Conservation (phyloP, 805 yeast genomes). For the Tetrapisispora arboricola region DNA sequence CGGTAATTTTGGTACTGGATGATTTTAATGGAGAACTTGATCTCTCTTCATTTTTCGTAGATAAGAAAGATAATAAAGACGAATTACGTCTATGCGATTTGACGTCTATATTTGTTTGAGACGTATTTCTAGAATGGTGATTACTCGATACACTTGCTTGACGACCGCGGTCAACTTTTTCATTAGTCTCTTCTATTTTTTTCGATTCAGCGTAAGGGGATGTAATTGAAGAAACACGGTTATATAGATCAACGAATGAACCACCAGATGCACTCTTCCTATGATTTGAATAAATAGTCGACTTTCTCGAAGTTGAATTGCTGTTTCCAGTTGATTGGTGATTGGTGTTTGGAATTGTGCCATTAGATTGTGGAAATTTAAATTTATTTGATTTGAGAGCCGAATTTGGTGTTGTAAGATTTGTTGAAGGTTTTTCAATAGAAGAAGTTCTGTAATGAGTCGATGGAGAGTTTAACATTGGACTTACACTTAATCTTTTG, state of each 20-base stretch:
- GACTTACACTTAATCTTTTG: conserved; percentile 1
- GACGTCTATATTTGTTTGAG: conserved; percentile 15
- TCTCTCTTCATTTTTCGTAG: conserved; percentile 18
- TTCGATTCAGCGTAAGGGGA: conserved; percentile 4
- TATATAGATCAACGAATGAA: conserved; percentile 28
- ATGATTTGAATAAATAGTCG: conserved; percentile 17
- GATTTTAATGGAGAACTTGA: conserved; percentile 6
- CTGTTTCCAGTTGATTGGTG: conserved; percentile 6
- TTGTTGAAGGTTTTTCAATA: neutral
- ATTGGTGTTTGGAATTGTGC: neutral
- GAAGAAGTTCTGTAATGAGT: neutral
- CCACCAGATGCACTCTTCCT: conserved; percentile 25
- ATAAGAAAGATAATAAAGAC: conserved; percentile 45
- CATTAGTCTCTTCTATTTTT: conserved; percentile 2
- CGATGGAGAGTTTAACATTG: neutral
- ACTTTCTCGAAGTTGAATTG: conserved; percentile 1
- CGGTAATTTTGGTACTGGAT: neutral
- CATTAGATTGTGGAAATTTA: conserved; percentile 4
- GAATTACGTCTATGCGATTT: conserved; percentile 48
- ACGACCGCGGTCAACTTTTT: conserved; percentile 4
- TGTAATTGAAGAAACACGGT: conserved; percentile 24
- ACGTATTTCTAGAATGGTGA: conserved; percentile 8
- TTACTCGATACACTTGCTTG: conserved; percentile 1
- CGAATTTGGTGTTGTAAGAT: neutral
- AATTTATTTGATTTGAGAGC: neutral